A percentile compares a stretch with the other conserved stretches of the same genome.
Evolutionary conservation across 1,284 basidiomycete species (phyloP).

Genomic region (Moesziomyces antarcticus): DNA sequence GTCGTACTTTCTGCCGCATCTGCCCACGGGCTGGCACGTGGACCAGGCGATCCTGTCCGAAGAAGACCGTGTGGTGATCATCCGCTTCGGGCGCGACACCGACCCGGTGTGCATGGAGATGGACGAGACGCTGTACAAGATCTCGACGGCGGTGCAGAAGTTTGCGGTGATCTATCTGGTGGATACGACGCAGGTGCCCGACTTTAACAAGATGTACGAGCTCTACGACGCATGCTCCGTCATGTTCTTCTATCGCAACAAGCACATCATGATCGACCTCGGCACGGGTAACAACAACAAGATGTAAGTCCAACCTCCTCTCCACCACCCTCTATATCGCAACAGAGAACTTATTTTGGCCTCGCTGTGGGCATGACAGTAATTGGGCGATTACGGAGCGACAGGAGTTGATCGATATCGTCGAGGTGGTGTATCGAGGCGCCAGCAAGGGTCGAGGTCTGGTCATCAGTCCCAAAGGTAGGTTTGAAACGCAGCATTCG

Average conservation of each 20-base stretch:
- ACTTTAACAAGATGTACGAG: slow-evolving; percentile 88
- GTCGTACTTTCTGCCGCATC: slow-evolving; percentile 82
- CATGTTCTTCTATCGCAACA: slow-evolving; percentile 75
- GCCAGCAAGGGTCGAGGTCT: slow-evolving; percentile 98
- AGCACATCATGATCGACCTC: slow-evolving; percentile 99
- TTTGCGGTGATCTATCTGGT: slow-evolving; percentile 96
- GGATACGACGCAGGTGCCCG: slow-evolving; percentile 96
- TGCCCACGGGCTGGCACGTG: slow-evolving; percentile 75
- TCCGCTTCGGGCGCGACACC: slow-evolving; percentile 90
- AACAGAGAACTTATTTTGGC: neutral
- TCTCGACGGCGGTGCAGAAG: slow-evolving; percentile 96
- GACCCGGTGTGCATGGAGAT: slow-evolving; percentile 97
- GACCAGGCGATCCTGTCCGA: slow-evolving; percentile 91
- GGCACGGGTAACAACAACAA: slow-evolving; percentile 99
- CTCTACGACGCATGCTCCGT: slow-evolving; percentile 54
- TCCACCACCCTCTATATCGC: neutral
- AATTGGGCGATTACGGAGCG: slow-evolving; percentile 67
- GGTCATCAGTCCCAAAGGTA: slow-evolving; percentile 95
- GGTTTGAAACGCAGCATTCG: neutral
- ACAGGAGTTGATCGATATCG: slow-evolving; percentile 85
- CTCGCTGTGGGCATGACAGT: slow-evolving; percentile 6
- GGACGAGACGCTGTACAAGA: slow-evolving; percentile 94
- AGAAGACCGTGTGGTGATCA: slow-evolving; percentile 92
- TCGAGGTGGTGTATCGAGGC: slow-evolving; percentile 97
- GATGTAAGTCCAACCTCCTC: slow-evolving; percentile 71